Conservation (phyloP, 2,329 filamentous ascomycete species). For the Colletotrichum lentis region DNA sequence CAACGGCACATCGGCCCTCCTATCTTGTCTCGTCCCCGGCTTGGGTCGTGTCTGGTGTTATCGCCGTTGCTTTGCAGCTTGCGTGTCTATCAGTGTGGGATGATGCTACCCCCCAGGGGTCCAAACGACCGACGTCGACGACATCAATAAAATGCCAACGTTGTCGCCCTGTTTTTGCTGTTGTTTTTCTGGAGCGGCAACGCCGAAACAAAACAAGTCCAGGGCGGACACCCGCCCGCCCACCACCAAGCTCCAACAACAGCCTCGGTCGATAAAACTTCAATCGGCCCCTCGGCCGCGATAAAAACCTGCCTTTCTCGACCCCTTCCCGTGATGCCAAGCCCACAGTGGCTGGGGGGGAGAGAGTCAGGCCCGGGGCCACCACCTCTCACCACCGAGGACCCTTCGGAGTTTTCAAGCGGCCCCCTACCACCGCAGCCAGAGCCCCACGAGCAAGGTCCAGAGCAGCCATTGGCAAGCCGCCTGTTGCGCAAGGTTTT, state of each 20-base stretch:
- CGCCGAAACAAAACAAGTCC: slow-evolving; percentile 22
- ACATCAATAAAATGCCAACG: slow-evolving; percentile 18
- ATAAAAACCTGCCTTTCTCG: slow-evolving; percentile 27
- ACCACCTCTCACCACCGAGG: slow-evolving; percentile 32
- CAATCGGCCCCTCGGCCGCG: slow-evolving; percentile 14
- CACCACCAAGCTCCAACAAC: neutral
- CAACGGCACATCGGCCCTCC: slow-evolving; percentile 32
- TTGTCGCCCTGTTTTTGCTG: slow-evolving; percentile 25
- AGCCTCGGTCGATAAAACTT: slow-evolving; percentile 32
- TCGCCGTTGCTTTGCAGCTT: slow-evolving; percentile 10
- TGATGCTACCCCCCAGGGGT: slow-evolving; percentile 8
- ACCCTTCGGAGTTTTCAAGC: slow-evolving; percentile 38
- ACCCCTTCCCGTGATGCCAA: slow-evolving; percentile 28
- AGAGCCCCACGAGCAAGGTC: slow-evolving; percentile 33
- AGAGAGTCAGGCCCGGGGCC: slow-evolving; percentile 18
- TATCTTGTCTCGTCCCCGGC: slow-evolving; percentile 5
- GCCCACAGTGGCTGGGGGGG: slow-evolving; percentile 30
- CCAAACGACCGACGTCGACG: slow-evolving; percentile 10
- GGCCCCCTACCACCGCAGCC: slow-evolving; percentile 31
- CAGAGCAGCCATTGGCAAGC: slow-evolving; percentile 22
- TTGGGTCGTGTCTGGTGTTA: slow-evolving; percentile 19
- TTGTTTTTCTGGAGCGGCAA: slow-evolving; percentile 13
- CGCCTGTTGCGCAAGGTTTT: slow-evolving; percentile 29
- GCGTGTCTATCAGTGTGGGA: slow-evolving; percentile 25
- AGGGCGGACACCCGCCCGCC: slow-evolving; percentile 16